phyloP scores from a whole-genome alignment of 2,329 filamentous ascomycete species.

The Colletotrichum graminicola region DNA sequence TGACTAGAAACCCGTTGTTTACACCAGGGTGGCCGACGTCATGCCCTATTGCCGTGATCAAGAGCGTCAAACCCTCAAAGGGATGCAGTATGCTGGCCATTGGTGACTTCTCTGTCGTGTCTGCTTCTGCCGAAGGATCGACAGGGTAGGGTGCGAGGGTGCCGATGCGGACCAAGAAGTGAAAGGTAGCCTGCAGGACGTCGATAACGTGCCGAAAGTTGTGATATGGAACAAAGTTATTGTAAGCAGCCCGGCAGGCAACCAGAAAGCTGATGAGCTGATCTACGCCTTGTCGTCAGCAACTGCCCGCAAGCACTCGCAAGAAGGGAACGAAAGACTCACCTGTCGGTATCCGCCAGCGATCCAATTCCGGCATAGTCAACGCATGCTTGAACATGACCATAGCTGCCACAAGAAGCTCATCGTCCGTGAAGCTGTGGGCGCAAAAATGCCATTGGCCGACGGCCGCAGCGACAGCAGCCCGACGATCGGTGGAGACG shows the following conservation, averaged over 20 bases:
- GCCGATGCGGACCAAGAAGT: conserved; percentile 86
- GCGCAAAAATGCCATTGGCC: conserved; percentile 90
- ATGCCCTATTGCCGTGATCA: conserved; percentile 97
- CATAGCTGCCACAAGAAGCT: conserved; percentile 86
- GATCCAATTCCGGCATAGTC: conserved; percentile 81
- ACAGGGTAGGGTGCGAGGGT: conserved; percentile 76
- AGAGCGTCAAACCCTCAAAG: conserved; percentile 87
- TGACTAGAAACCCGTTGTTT: conserved; percentile 96
- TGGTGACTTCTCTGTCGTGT: conserved; percentile 64
- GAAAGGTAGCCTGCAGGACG: conserved; percentile 92
- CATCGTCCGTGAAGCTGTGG: conserved; percentile 90
- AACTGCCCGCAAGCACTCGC: conserved; percentile 44
- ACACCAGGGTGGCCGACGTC: conserved; percentile 98
- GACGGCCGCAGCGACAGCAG: conserved; percentile 75
- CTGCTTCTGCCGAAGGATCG: conserved; percentile 44
- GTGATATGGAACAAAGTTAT: conserved; percentile 95
- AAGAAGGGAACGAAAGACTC: conserved; percentile 51
- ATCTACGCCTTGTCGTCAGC: conserved; percentile 67
- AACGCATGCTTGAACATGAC: conserved; percentile 93
- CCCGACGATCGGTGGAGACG: conserved; percentile 74
- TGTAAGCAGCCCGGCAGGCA: conserved; percentile 93
- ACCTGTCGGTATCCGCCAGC: conserved; percentile 85
- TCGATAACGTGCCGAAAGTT: conserved; percentile 98
- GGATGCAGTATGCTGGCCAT: conserved; percentile 83
- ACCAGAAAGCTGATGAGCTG: conserved; percentile 88